A percentile compares a stretch with the other conserved stretches of the same genome.
Conservation (phyloP, 371 early-diverging fungal species). For the Mucor ambiguus region DNA sequence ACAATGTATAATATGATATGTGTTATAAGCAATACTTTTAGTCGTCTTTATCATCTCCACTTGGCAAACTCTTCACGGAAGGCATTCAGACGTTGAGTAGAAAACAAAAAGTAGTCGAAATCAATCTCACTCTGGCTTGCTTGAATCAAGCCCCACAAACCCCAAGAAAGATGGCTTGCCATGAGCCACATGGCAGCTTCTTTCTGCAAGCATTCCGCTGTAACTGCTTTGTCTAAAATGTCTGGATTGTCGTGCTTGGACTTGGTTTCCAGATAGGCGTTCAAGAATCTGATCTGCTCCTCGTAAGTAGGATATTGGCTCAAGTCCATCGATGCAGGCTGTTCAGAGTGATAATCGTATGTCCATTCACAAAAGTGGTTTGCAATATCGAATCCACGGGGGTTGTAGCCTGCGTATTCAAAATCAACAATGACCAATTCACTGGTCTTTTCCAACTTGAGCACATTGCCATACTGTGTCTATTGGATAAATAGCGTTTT, state of each 20-base stretch:
- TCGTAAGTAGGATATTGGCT: slow-evolving; percentile 61
- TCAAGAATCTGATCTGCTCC: slow-evolving; percentile 64
- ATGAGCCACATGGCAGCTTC: slow-evolving; percentile 59
- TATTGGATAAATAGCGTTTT: slow-evolving; percentile 14
- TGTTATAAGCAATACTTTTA: slow-evolving; percentile 1
- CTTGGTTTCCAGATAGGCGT: slow-evolving; percentile 64
- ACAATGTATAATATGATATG: not conserved
- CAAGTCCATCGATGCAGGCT: slow-evolving; percentile 56
- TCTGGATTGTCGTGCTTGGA: slow-evolving; percentile 28
- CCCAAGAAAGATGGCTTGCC: slow-evolving; percentile 79
- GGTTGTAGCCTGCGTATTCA: slow-evolving; percentile 90
- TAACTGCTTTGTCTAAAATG: slow-evolving; percentile 14
- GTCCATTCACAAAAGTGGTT: slow-evolving; percentile 94
- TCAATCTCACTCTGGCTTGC: slow-evolving; percentile 77
- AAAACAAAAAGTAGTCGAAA: slow-evolving; percentile 79
- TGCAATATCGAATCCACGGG: slow-evolving; percentile 82
- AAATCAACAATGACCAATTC: slow-evolving; percentile 81
- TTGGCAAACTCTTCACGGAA: slow-evolving; percentile 45
- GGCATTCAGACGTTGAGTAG: slow-evolving; percentile 63
- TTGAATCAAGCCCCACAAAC: slow-evolving; percentile 84
- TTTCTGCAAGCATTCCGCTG: slow-evolving; percentile 31
- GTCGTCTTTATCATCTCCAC: slow-evolving; percentile 14
- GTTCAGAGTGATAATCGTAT: slow-evolving; percentile 74
- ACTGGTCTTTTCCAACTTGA: slow-evolving; percentile 54
- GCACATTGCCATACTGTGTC: slow-evolving; percentile 87